Conservation (phyloP, 2,329 filamentous ascomycete species). For the Periconia digitata region DNA sequence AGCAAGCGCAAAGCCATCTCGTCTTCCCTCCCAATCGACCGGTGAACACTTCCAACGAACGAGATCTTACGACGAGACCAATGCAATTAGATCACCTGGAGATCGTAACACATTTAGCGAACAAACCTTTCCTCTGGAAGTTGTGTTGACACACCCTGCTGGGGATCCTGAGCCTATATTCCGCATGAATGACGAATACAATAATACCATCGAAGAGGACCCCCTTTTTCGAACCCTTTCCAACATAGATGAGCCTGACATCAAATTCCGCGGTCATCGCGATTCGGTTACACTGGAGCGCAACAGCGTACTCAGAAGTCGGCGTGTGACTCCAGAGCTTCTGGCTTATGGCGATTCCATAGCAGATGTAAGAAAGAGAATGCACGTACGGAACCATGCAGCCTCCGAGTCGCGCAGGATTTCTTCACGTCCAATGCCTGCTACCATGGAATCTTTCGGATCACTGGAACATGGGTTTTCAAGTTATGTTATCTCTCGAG, state of each 20-base stretch:
- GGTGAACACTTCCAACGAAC: constrained; percentile 20
- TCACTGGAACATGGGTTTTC: background rate
- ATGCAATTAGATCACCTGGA: background rate
- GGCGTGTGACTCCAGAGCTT: constrained; percentile 20
- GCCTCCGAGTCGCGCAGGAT: constrained; percentile 1
- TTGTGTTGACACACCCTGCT: constrained; percentile 6
- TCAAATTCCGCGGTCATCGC: constrained; percentile 33
- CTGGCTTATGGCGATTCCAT: constrained; percentile 26
- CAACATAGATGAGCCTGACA: constrained; percentile 29
- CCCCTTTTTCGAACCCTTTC: constrained; percentile 22
- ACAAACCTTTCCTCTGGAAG: background rate
- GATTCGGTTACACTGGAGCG: constrained; percentile 36
- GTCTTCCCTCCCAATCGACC: constrained; percentile 17
- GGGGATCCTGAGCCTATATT: constrained; percentile 9
- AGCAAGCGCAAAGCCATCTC: constrained; percentile 24
- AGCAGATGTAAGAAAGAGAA: constrained; percentile 28
- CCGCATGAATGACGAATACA: constrained; percentile 4
- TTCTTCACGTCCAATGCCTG: background rate
- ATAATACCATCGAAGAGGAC: constrained; percentile 3
- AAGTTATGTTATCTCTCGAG: background rate
- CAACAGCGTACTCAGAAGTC: constrained; percentile 22
- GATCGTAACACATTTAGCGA: background rate
- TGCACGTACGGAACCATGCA: constrained; percentile 26
- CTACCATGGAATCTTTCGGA: background rate
- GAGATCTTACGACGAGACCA: constrained; percentile 14